Conservation (phyloP, 2,329 filamentous ascomycete species). For the Paecilomyces sp. region DNA sequence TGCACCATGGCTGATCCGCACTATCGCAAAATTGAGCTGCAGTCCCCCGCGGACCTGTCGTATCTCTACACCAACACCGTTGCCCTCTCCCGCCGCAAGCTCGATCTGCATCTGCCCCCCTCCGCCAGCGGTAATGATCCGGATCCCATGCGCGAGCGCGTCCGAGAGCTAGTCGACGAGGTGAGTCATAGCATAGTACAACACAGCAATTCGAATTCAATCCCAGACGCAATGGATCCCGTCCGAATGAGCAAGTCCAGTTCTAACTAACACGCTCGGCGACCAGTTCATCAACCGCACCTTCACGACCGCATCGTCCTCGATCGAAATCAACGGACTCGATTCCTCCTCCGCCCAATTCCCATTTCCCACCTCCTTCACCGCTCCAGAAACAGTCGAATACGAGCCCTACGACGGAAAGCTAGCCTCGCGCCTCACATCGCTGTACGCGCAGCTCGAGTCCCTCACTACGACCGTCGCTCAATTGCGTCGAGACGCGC, state of each 20-base stretch:
- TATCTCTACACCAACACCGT: constrained; percentile 42
- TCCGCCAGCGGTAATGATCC: constrained; percentile 32
- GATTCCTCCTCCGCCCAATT: constrained; percentile 23
- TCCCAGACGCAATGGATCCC: no score
- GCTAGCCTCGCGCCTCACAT: constrained; percentile 35
- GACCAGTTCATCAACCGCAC: constrained; percentile 38
- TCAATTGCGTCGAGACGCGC: constrained; percentile 39
- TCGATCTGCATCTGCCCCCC: constrained; percentile 42
- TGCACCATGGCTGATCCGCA: constrained; percentile 24
- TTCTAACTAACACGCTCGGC: background rate
- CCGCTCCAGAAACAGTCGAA: constrained; percentile 37
- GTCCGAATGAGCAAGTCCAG: no score
- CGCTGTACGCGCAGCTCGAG: constrained; percentile 42
- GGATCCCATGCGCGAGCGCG: constrained; percentile 39
- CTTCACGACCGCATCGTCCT: constrained; percentile 35
- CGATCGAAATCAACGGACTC: constrained; percentile 43
- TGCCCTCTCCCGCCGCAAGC: constrained; percentile 38
- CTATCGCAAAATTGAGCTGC: constrained; percentile 46
- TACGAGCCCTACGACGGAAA: constrained; percentile 40
- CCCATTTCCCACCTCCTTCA: constrained; percentile 22
- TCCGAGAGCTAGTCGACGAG: constrained; percentile 35
- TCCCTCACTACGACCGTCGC: constrained; percentile 41
- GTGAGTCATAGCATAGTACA: constrained; percentile 11
- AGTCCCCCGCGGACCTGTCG: constrained; percentile 42
- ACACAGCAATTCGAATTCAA: background rate